phyloP scores from a whole-genome alignment of 305 asterid genomes.

The Solanum hybrid region DNA sequence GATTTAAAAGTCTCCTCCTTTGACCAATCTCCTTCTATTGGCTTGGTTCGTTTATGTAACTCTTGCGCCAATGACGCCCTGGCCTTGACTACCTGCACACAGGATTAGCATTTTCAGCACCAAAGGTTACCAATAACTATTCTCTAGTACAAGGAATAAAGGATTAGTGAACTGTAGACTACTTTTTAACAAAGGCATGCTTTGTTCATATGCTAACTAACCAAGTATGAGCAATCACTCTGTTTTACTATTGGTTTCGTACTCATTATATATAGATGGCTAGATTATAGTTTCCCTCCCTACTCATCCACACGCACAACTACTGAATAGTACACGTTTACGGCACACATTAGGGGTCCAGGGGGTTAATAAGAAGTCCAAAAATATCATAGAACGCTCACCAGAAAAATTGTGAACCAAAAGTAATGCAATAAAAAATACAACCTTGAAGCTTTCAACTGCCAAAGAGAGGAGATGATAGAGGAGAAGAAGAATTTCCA shows the following conservation, averaged over 20 bases:
- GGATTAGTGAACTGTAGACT: not conserved
- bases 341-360: not conserved
- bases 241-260: not conserved
- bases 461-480: not conserved
- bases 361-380: not conserved
- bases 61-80: slow-evolving; percentile 60
- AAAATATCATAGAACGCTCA: not conserved
- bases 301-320: not conserved
- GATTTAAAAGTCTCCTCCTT: slow-evolving; percentile 17
- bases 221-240: not conserved
- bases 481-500: not conserved
- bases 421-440: not conserved
- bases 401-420: not conserved
- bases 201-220: not conserved
- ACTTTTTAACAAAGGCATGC: not conserved
- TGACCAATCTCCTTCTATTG: slow-evolving; percentile 22
- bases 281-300: not conserved
- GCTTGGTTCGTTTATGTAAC: slow-evolving; percentile 28
- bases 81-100: slow-evolving; percentile 60
- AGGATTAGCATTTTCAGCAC: not conserved
- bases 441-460: not conserved
- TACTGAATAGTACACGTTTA: not conserved
- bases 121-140: slow-evolving; percentile 1
- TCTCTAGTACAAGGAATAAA: not conserved
- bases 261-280: not conserved